Base-by-base conservation (phyloP, 2,329 filamentous ascomycete species). In the Aspergillus piperis region DNA sequence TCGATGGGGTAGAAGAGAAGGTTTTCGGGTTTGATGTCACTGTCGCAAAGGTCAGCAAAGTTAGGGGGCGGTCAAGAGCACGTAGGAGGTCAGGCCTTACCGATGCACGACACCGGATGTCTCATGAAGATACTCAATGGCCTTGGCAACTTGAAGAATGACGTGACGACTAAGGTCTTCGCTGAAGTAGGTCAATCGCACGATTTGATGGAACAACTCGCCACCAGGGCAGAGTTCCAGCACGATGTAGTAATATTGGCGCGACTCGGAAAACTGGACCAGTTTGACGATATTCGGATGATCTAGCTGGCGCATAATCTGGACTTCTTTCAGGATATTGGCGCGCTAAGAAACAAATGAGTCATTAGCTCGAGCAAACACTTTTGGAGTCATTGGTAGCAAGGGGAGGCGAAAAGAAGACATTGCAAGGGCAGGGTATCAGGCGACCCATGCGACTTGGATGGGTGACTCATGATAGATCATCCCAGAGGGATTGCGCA, bases 201-300 rank as follows among this genome's bases (percentile, higher is more conserved):
- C 95, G 69, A 99, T 98, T 75, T 98, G 94, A 76, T 99, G 95
- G 83, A 99, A 99, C 10, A 99, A 83, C 79, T 99, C 95, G 72
- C 95, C 95, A 61, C 95, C 95, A 0, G 93, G 92, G 60, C 94
- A 96, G 47, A 98, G 84, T 78, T 99, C 95, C 42, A 99, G 86
- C 47, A 99, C 88, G 68, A 99, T 97, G 80, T 96, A 99, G 79
- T 98, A 98, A 75, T 97, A 97, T 76, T 98, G 92, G 60, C 86
- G 85, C 1, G 93, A 96, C 77, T 99, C 95, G 64, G 90, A 90
- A 73, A 98, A 98, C 71, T 96, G 92, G 70, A 98, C 84, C 60
- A 99, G 86, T 74, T 92, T 94, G 76, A 97, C 88, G 62, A 99
- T 95, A 74, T 98, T 98, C 63, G 94, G 93, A 69, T 99, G 95